Base-by-base conservation (phyloP, 768 basidiomycete genomes). In the Lentinula raphanica region DNA sequence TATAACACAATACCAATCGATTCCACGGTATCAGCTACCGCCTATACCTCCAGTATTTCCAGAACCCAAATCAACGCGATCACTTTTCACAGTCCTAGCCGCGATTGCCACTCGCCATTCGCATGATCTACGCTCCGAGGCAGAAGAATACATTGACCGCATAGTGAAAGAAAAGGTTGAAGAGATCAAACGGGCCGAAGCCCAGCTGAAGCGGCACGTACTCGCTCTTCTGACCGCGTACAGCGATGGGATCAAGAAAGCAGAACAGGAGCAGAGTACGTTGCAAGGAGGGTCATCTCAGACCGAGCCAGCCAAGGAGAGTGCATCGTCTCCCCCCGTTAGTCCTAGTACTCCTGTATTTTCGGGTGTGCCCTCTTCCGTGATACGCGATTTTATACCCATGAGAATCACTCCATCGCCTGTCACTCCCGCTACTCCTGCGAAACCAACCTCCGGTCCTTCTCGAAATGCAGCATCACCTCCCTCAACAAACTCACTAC, bases 21-120 rank as follows among this genome's bases (percentile, higher is more conserved):
- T 57, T 9, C 56, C 56, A 21, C 48, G 35, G 38, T 57, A 57
- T 21, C 46, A 61, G 8, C 71, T 76, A 39, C 65, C 67, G 32
- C 57, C 79, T 56, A 75, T 77, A 36, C 70, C 76, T 4, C 70
- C 83, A 44, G 78, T 84, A 60, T 77, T 77, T 39, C 82, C 82
- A 7, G 73, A 76, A 11, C 82, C 81, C 65, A 69, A 76, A 4
- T 78, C 81, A 9, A 73, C 76, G 13, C 79, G 84, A 56, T 75
- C 75, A 7, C 71, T 78, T 27, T 83, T 83, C 58, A 49, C 67
- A 13, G 77, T 80, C 60, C 68, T 83, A 25, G 69, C 77, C 0
- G 66, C 72, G 11, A 60, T 77, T 54, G 82, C 82, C 2, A 60
- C 66, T 15, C 65, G 67, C 25, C 68, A 71, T 49, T 81, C 80